phyloP scores from a whole-genome alignment of 169 alveolate genomes.

The Cryptosporidium canis region DNA sequence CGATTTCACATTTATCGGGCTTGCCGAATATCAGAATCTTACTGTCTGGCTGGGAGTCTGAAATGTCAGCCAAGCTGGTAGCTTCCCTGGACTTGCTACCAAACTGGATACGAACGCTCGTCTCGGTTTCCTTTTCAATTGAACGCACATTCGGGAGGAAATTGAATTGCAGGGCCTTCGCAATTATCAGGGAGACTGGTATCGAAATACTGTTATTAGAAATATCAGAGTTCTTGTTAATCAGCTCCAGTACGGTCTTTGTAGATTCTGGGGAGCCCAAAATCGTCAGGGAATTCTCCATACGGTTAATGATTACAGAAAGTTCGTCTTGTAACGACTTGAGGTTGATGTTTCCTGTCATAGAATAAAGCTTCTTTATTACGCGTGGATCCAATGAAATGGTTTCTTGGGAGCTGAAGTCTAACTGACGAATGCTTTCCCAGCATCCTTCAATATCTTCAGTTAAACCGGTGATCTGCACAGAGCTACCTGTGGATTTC shows the following conservation, averaged over 20 bases:
- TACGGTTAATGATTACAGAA: slow-evolving; percentile 34
- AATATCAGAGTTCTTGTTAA: slow-evolving; percentile 40
- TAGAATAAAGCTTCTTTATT: slow-evolving; percentile 36
- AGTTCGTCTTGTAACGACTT: slow-evolving; percentile 58
- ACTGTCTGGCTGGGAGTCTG: slow-evolving; percentile 63
- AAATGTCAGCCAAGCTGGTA: background rate
- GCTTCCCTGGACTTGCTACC: slow-evolving; percentile 50
- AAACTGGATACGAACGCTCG: slow-evolving; percentile 63
- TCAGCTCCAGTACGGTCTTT: slow-evolving; percentile 19
- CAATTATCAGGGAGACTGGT: slow-evolving; percentile 27
- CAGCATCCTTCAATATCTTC: slow-evolving; percentile 41
- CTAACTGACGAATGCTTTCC: slow-evolving; percentile 24
- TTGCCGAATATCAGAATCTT: slow-evolving; percentile 69
- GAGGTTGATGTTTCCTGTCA: slow-evolving; percentile 19
- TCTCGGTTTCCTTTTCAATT: slow-evolving; percentile 53
- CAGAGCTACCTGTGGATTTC: slow-evolving; percentile 31
- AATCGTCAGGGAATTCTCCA: slow-evolving; percentile 11
- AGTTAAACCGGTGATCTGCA: slow-evolving; percentile 46
- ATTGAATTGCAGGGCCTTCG: slow-evolving; percentile 63
- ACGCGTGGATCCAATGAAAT: slow-evolving; percentile 34
- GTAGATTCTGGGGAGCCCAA: slow-evolving; percentile 63
- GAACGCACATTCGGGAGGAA: slow-evolving; percentile 69
- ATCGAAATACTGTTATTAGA: slow-evolving; percentile 34
- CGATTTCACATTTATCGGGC: slow-evolving; percentile 45
- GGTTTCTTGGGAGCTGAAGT: slow-evolving; percentile 46